Base-by-base conservation (phyloP, 768 basidiomycete genomes). In the Rhizopogon rudus region DNA sequence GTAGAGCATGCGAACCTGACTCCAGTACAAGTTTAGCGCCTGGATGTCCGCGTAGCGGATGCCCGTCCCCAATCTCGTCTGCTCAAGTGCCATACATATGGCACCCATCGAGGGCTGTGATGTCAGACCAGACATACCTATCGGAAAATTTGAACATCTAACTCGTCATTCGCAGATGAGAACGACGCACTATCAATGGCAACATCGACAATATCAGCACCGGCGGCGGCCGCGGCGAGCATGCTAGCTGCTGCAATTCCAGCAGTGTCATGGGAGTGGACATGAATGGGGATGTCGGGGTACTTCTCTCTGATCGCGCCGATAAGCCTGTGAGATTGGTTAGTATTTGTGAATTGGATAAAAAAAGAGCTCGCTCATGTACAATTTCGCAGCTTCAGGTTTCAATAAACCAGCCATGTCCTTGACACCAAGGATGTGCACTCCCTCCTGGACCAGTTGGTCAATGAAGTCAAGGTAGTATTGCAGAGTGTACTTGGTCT, bases 61-160 rank as follows among this genome's bases (percentile, higher is more conserved):
- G 57, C 97, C 97, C 20, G 96, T 94, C 60, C 95, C 97, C 55
- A 98, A 78, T 39, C 79, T 74, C 39, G 92, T 94, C 75, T 99
- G 97, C 75, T 99, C 97, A 46, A 99, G 76, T 28, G 97, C 96
- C 77, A 86, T 83, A 73, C 88, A 89, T 39, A 99, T 84, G 35
- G 97, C 97, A 63, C 97, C 97, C 97, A 99, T 99, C 5, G 97
- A 92, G 17, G 97, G 95, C 67, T 99, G 97, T 17, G 97, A 98
- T 50, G 97, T 99, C 61, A 96, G 77, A 57, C 97, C 97, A 54
- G 96, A 98, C 89, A 99, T 96, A 75, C 92, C 93, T 96, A 16
- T 37, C 8, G 37, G 22, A 37, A 49, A 22, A 6, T 16, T 39
- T 49, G 33, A 48, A 25, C 35, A 16, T 49, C 8, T 10, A 16